Base-by-base conservation (phyloP, 2,329 filamentous ascomycete genomes). In the Calonectria pauciramosa region DNA sequence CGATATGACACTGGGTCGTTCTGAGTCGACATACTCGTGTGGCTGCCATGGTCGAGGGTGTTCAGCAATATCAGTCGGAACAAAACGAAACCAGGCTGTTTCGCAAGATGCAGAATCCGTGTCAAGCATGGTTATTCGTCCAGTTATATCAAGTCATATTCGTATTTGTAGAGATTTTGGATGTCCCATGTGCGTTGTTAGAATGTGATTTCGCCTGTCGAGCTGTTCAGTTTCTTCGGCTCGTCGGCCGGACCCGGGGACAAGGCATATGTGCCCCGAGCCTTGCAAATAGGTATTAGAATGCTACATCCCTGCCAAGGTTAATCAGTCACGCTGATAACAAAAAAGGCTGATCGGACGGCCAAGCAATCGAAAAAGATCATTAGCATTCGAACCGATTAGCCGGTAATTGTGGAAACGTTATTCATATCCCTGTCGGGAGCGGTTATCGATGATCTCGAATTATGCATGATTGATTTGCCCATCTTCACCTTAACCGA, bases 401-500 rank as follows among this genome's bases (percentile, higher is more conserved):
- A 23, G 56, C 23, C 14, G 14, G 34, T 8, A 63, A 41, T 41
- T 63, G 56, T 41, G 56, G 56, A 41, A 63, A 63, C 56, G 8
- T 63, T 5, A 41, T 28, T 63, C 20, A 26, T 14, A 63, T 63
- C 56, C 56, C 56, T 63, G 56, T 41, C 23, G 7, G 10, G 56
- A 36, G 14, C 23, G 23, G 56, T 26, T 36, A 63, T 63, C 56
- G 56, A 56, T 34, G 52, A 63, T 63, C 56, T 63, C n/a, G 34
- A 63, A 63, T 41, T 63, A 41, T 63, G 56, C 56, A 63, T 28
- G 56, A 63, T 41, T 41, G 36, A 63, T 38, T 63, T 38, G 26
- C 30, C 23, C n/a, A 38, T 63, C 56, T 41, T 63, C 23, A 18
- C 36, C 11, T 63, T 30, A 63, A 63, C 34, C 56, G 56, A 63